Conservation (phyloP, 2,329 filamentous ascomycete genomes). For the Calycina marina region DNA sequence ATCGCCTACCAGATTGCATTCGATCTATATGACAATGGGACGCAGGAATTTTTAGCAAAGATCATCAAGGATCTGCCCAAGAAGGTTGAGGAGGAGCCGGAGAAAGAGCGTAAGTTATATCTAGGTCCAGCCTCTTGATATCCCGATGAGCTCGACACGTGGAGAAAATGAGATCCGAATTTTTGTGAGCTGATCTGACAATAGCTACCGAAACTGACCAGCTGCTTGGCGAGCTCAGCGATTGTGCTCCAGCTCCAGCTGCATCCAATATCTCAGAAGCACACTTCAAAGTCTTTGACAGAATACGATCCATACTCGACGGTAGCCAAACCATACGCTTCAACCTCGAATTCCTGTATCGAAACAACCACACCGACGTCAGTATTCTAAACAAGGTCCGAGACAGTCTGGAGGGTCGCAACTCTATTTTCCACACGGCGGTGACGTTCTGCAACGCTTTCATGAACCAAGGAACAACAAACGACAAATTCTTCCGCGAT, state of each 20-base stretch:
- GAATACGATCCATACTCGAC: slow-evolving; percentile 57
- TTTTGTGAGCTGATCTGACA: slow-evolving; percentile 2
- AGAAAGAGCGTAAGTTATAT: slow-evolving; percentile 25
- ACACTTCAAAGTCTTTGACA: slow-evolving; percentile 41
- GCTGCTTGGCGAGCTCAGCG: slow-evolving; percentile 37
- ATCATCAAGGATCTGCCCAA: slow-evolving; percentile 68
- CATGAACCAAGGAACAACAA: slow-evolving; percentile 97
- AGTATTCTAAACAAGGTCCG: slow-evolving; percentile 91
- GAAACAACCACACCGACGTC: slow-evolving; percentile 86
- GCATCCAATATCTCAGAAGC: slow-evolving; percentile 29
- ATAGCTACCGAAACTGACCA: slow-evolving; percentile 32
- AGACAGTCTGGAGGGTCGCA: slow-evolving; percentile 86
- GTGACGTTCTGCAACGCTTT: slow-evolving; percentile 97
- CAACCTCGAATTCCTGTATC: slow-evolving; percentile 90
- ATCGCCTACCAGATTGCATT: slow-evolving; percentile 96
- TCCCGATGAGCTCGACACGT: too few relatives aligned
- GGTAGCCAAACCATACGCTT: slow-evolving; percentile 89
- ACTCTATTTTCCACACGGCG: slow-evolving; percentile 96
- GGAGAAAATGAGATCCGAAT: too few relatives aligned
- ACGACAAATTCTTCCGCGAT: slow-evolving; percentile 96
- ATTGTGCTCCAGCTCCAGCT: slow-evolving; percentile 21
- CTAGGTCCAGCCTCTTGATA: too few relatives aligned
- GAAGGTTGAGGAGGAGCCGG: slow-evolving; percentile 26
- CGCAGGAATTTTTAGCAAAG: slow-evolving; percentile 88
- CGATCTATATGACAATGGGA: slow-evolving; percentile 95